phyloP scores from a whole-genome alignment of 306 rosid species.

The Lithocarpus polystachyus region DNA sequence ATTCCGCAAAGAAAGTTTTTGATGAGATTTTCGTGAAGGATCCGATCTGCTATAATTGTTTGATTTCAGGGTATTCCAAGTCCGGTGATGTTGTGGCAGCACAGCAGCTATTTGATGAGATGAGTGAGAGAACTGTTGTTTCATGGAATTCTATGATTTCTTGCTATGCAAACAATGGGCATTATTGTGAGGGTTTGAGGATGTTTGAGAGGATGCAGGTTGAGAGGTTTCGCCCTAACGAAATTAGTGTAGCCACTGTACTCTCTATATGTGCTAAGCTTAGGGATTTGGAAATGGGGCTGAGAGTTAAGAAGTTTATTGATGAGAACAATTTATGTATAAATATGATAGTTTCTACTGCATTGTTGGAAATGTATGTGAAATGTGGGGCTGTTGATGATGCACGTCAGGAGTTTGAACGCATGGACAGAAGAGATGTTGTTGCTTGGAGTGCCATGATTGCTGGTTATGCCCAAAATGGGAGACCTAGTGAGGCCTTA shows the following conservation, averaged over 20 bases:
- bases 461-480: slow-evolving; percentile 5
- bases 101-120: background rate
- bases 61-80: background rate
- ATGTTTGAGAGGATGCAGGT: background rate
- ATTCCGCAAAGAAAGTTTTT: background rate
- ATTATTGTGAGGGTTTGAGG: background rate
- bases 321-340: background rate
- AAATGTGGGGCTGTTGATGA: background rate
- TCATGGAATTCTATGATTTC: slow-evolving; percentile 2
- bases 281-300: slow-evolving; percentile 4
- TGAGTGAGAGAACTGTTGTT: background rate
- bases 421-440: slow-evolving; percentile 1
- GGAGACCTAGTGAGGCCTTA: background rate
- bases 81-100: background rate
- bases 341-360: background rate
- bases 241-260: background rate
- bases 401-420: background rate
- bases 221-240: background rate
- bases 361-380: slow-evolving; percentile 2
- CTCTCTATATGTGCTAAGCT: slow-evolving; percentile 1
- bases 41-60: background rate
- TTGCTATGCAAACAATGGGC: slow-evolving; percentile 1
- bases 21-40: background rate
- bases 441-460: slow-evolving; percentile 3
- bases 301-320: background rate